phyloP scores from a whole-genome alignment of 768 basidiomycete genomes.

The Lactarius hengduanensis region DNA sequence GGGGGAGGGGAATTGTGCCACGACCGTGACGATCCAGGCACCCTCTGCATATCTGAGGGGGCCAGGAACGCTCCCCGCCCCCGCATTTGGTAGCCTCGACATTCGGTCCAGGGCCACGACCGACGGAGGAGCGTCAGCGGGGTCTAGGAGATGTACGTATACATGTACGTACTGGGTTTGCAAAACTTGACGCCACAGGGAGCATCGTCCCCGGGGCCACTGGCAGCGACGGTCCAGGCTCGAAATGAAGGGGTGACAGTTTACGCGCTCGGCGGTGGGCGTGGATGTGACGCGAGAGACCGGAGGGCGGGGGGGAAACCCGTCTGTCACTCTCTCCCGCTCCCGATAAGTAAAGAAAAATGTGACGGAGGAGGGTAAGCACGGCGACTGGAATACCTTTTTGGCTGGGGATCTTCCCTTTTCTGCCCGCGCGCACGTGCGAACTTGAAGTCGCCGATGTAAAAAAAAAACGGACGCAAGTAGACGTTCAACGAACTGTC shows the following conservation, averaged over 20 bases:
- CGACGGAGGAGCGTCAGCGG: neutral
- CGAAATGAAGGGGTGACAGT: neutral
- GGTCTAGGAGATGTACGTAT: neutral
- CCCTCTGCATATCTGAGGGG: neutral
- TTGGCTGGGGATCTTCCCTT: neutral
- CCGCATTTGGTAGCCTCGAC: neutral
- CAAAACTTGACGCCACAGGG: neutral
- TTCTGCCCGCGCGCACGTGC: neutral
- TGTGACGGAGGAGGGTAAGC: neutral
- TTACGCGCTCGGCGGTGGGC: neutral
- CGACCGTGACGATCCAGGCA: neutral
- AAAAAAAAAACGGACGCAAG: neutral
- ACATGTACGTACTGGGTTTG: neutral
- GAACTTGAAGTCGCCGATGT: neutral
- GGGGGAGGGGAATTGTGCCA: neutral
- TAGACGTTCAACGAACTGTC: conserved; percentile 1
- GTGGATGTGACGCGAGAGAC: neutral
- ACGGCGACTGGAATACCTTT: neutral
- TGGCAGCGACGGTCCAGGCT: neutral
- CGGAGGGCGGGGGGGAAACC: too few relatives aligned
- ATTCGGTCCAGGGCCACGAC: neutral
- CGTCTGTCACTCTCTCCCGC: neutral
- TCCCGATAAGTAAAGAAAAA: neutral
- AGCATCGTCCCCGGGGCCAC: neutral
- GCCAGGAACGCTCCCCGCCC: neutral